These are phyloP conservation scores for Luffa aegyptiaca DNA, from an alignment of 306 rosid genomes.

Conservation along the genomic window DNA sequence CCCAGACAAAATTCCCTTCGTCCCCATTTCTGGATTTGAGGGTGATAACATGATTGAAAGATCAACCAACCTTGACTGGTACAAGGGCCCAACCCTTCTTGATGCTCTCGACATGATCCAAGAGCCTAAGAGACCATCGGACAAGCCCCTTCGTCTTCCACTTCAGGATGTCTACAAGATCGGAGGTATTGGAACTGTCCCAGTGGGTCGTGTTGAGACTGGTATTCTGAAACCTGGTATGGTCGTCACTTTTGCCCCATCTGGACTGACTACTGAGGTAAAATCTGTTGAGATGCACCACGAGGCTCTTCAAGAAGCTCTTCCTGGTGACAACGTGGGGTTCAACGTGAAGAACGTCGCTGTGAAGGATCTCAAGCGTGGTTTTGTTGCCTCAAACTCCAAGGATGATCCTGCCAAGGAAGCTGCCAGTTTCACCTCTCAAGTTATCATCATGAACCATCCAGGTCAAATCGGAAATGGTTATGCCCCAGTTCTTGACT, in stretches of 20 bases:
- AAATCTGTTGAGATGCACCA: conserved; percentile 96
- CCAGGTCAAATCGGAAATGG: conserved; percentile 93
- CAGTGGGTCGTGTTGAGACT: conserved; percentile 88
- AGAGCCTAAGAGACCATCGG: conserved; percentile 84
- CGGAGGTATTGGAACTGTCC: conserved; percentile 94
- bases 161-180: conserved; percentile 98
- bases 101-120: conserved; percentile 68
- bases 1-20: conserved; percentile 76
- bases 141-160: conserved; percentile 84
- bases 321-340: conserved; percentile 85
- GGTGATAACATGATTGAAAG: conserved; percentile 93
- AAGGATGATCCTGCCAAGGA: conserved; percentile 95
- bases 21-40: conserved; percentile 91
- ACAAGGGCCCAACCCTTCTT: conserved; percentile 93
- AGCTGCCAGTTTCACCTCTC: conserved; percentile 78
- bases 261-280: conserved; percentile 71
- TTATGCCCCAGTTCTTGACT: conserved; percentile 83
- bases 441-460: conserved; percentile 88
- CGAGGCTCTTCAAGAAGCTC: conserved; percentile 68
- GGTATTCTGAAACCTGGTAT: conserved; percentile 69
- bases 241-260: conserved; percentile 61
- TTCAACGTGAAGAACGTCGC: conserved; percentile 93
- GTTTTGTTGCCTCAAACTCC: conserved; percentile 79
- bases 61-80: conserved; percentile 91
- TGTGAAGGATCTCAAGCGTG: conserved; percentile 94